Base-by-base conservation (phyloP, 2,329 filamentous ascomycete genomes). In the Neonectria coccinea region DNA sequence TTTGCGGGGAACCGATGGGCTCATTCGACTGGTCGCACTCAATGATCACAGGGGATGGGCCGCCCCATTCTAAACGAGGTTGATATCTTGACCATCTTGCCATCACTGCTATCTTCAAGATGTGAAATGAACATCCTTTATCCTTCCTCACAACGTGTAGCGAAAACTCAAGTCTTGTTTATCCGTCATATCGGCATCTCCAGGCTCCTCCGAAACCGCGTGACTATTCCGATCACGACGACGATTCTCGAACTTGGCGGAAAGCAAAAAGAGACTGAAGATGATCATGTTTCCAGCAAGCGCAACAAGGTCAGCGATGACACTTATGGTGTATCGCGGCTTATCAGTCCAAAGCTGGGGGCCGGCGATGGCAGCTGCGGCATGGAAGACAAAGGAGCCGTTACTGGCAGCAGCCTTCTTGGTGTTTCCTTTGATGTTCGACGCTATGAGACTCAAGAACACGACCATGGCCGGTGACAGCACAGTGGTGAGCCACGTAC, bases 351-450 rank as follows among this genome's bases (percentile, higher is more conserved):
- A 63, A 8, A 59, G 44, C 25, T 54, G 52, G 11, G 64, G 52
- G 1, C 53, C 48, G 12, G 42, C 33, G 27, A 65, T 55, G 5
- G 45, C 42, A 6, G 52, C 58, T 2, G 33, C 44, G 25, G 41
- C 41, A n/a, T 55, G 59, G 31, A 56, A 39, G 2, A 65, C 50
- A 27, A 65, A 65, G 48, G 29, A 65, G 0, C 29, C 48, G n/a
- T 56, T 62, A n/a, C 42, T 65, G 8, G 22, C 50, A 6, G 50
- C 44, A 10, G 58, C 12, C n/a, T 59, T 61, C 18, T 65, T 58
- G 8, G 63, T 62, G 27, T 65, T 65, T 20, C 54, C 63, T 20
- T 62, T 62, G n/a, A 65, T 27, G 31, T 59, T 65, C 14, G 58
- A 58, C 4, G 22, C 3, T 3, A 22, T 59, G 5, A 65, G 53